Conservation (phyloP, 805 yeast genomes). For the Barnettozyma sp. region DNA sequence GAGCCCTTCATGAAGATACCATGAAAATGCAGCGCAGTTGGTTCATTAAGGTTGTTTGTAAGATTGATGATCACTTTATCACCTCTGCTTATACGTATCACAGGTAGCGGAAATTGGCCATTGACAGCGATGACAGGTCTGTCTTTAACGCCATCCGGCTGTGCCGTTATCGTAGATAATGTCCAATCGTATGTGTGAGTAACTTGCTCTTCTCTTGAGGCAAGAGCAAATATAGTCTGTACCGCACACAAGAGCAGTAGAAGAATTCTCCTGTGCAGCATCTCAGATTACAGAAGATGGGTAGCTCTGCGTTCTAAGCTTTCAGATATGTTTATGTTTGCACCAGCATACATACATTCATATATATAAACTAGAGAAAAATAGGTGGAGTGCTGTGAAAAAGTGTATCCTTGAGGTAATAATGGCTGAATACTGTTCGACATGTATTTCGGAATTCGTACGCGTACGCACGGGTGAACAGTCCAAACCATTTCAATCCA, state of each 20-base stretch:
- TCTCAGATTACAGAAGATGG: too few relatives aligned
- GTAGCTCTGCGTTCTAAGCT: too few relatives aligned
- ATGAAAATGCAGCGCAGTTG: constrained; percentile 85
- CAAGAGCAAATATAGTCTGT: background rate
- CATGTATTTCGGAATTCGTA: too few relatives aligned
- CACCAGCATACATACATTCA: too few relatives aligned
- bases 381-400: too few relatives aligned
- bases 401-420: too few relatives aligned
- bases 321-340: too few relatives aligned
- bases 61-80: constrained; percentile 70
- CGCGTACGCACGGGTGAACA: too few relatives aligned
- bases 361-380: too few relatives aligned
- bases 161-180: constrained; percentile 48
- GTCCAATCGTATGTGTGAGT: constrained; percentile 62
- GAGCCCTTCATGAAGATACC: constrained; percentile 76
- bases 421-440: too few relatives aligned
- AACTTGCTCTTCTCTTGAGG: constrained; percentile 6
- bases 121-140: constrained; percentile 40
- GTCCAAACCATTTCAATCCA: too few relatives aligned
- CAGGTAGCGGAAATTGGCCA: constrained; percentile 79
- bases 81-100: constrained; percentile 64
- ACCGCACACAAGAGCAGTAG: constrained; percentile 2
- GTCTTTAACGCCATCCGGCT: constrained; percentile 34
- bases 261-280: too few relatives aligned
- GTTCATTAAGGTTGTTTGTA: constrained; percentile 62